Percentiles rank a stretch among this genome's conserved stretches.
Conservation (phyloP, 805 yeast genomes). For the Yarrowia yakushimensis region DNA sequence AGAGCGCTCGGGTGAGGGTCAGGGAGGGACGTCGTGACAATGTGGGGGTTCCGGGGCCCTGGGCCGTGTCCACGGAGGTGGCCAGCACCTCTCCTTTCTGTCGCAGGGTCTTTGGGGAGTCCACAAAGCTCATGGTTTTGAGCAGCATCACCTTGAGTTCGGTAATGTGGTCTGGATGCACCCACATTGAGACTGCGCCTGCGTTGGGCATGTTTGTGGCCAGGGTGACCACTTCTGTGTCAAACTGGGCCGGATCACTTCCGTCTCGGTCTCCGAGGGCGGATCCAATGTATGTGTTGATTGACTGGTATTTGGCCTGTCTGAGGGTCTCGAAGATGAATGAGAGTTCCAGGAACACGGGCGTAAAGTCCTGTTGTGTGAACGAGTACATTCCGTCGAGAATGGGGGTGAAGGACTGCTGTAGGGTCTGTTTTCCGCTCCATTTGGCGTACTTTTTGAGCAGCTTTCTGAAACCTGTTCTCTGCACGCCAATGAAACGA, state of each 20-base stretch:
- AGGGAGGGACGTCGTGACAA: conserved; percentile 7
- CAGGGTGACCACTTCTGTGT: conserved; percentile 36
- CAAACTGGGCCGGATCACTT: conserved; percentile 32
- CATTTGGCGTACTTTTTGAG: conserved; percentile 63
- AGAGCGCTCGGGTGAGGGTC: neutral
- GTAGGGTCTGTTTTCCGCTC: conserved; percentile 36
- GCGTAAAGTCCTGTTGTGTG: conserved; percentile 55
- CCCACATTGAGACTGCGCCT: conserved; percentile 46
- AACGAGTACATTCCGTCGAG: conserved; percentile 53
- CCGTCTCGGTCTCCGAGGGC: neutral
- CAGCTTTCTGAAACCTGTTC: conserved; percentile 66
- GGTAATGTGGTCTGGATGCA: conserved; percentile 57
- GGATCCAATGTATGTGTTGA: conserved; percentile 15
- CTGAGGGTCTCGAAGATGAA: conserved; percentile 51
- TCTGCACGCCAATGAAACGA: conserved; percentile 69
- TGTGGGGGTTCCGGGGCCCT: neutral
- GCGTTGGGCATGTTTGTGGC: conserved; percentile 36
- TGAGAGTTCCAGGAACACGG: conserved; percentile 59
- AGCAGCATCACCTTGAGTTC: conserved; percentile 50
- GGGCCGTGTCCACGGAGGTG: neutral
- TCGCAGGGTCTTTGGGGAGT: conserved; percentile 16
- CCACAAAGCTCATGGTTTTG: conserved; percentile 18
- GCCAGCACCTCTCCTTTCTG: conserved; percentile 21
- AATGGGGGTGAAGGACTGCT: conserved; percentile 35
- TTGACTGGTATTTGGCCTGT: conserved; percentile 29